Conservation (phyloP, 2,329 filamentous ascomycete genomes). For the Zarea fungicola region DNA sequence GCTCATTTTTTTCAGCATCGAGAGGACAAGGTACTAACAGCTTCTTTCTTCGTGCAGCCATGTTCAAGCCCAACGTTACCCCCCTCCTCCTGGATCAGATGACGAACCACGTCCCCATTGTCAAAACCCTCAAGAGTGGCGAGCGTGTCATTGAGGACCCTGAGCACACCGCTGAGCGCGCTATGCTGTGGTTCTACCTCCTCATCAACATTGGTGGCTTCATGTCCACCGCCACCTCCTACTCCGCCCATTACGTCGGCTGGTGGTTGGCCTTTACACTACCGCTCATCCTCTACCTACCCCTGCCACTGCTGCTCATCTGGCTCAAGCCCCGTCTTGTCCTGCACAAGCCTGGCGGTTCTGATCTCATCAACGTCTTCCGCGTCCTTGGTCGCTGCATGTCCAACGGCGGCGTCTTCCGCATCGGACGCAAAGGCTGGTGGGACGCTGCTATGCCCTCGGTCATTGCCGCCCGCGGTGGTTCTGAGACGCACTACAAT, state of each 20-base stretch:
- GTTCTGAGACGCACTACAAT: slow-evolving; percentile 51
- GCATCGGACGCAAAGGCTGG: slow-evolving; percentile 49
- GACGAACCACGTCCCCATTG: slow-evolving; percentile 40
- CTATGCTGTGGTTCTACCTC: slow-evolving; percentile 61
- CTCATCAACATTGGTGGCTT: slow-evolving; percentile 51
- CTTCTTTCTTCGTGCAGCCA: slow-evolving; percentile 29
- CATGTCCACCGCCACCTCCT: slow-evolving; percentile 46
- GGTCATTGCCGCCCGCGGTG: slow-evolving; percentile 34
- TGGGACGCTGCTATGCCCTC: slow-evolving; percentile 58
- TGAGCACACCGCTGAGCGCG: slow-evolving; percentile 57
- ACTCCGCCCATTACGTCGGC: slow-evolving; percentile 46
- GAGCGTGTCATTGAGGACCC: slow-evolving; percentile 66
- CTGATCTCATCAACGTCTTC: slow-evolving; percentile 55
- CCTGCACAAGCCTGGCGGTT: slow-evolving; percentile 56
- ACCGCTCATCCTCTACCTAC: slow-evolving; percentile 48
- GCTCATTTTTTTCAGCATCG: background rate
- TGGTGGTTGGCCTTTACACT: slow-evolving; percentile 45
- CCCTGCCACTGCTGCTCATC: slow-evolving; percentile 53
- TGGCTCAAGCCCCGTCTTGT: slow-evolving; percentile 53
- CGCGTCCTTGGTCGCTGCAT: slow-evolving; percentile 50
- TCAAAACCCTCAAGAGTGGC: slow-evolving; percentile 40
- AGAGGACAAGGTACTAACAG: background rate
- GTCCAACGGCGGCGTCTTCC: slow-evolving; percentile 44
- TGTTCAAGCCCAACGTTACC: slow-evolving; percentile 70
- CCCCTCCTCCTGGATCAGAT: slow-evolving; percentile 64